Conservation (phyloP, 192 early-diverging fungal species). For the Paraglomus brasilianum region DNA sequence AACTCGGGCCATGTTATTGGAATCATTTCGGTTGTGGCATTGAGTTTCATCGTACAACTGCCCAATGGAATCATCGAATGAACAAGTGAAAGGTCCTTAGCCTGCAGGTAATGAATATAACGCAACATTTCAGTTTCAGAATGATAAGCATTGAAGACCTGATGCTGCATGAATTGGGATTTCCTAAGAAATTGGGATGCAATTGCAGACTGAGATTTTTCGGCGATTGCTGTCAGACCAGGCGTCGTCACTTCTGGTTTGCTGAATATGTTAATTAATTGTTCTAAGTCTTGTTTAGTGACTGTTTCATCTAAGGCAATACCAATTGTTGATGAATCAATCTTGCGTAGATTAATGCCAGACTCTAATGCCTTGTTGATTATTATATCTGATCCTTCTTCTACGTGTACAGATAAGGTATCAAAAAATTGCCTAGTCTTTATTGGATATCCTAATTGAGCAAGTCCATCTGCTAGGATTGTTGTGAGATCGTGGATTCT, state of each 20-base stretch:
- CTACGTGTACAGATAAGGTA: conserved; percentile 83
- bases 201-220: conserved; percentile 53
- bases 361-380: conserved; percentile 69
- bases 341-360: conserved; percentile 87
- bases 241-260: conserved; percentile 49
- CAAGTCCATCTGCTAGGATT: conserved; percentile 76
- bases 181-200: conserved; percentile 69
- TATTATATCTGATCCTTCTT: conserved; percentile 58
- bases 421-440: conserved; percentile 92
- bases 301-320: conserved; percentile 94
- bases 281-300: conserved; percentile 74
- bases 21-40: conserved; percentile 99
- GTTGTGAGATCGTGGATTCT: conserved; percentile 91
- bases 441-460: conserved; percentile 72
- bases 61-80: conserved; percentile 99
- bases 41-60: conserved; percentile 99
- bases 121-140: conserved; percentile 99
- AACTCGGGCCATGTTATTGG: conserved; percentile 99
- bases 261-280: conserved; percentile 78
- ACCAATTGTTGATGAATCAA: conserved; percentile 73
- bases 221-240: conserved; percentile 44
- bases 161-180: conserved; percentile 79
- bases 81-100: conserved; percentile 96
- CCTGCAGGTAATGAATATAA: conserved; percentile 92
- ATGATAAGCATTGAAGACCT: conserved; percentile 94